A percentile compares a stretch with the other conserved stretches of the same genome.
Conservation (phyloP, 129 eudicot genomes). For the Heracleum sosnowskyi region DNA sequence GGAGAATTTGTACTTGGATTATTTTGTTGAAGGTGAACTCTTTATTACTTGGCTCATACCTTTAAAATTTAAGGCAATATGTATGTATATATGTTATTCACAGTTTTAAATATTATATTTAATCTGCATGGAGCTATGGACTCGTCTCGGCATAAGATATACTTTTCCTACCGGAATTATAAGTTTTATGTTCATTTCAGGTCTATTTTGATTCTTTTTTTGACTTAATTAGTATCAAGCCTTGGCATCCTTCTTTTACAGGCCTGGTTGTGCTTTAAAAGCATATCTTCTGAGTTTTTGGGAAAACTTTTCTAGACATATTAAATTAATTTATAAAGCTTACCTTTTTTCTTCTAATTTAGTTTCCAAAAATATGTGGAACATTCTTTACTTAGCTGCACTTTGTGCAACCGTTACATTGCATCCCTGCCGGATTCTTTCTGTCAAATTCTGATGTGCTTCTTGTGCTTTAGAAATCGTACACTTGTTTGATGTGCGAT, state of each 20-base stretch:
- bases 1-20: neutral
- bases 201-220: too few relatives aligned
- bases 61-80: neutral
- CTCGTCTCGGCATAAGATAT: neutral
- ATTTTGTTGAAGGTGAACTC: neutral
- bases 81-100: neutral
- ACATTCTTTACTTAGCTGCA: neutral
- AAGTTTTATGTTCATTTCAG: neutral
- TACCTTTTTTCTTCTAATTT: neutral
- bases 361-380: neutral
- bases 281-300: neutral
- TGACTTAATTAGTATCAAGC: neutral
- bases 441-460: neutral
- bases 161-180: neutral
- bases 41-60: neutral
- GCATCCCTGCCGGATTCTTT: neutral
- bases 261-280: neutral
- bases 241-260: neutral
- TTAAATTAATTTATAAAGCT: neutral
- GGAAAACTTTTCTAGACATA: neutral
- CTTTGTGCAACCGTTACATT: neutral
- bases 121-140: neutral
- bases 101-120: neutral
- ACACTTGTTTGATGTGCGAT: slow-evolving; percentile 2
- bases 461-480: neutral